Evolutionary conservation across 257 asterid species (phyloP).

Genomic region (Nicotiana sylvestris): DNA sequence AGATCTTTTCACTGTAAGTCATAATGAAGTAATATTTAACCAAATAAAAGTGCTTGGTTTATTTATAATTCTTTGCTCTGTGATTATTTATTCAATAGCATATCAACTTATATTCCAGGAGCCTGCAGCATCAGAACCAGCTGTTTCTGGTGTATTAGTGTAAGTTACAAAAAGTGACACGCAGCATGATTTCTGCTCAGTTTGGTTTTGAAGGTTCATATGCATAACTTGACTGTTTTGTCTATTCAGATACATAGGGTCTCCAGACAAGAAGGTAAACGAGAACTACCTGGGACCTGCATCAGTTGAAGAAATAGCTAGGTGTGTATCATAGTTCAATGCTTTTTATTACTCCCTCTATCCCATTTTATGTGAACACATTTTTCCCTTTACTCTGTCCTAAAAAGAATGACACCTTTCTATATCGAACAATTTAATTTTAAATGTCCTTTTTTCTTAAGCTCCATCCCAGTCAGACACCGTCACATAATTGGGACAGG

Average conservation of each 20-base stretch:
- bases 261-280: conserved; percentile 73
- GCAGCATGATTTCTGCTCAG: conserved; percentile 9
- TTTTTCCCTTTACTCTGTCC: too few species aligned
- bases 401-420: too few species aligned
- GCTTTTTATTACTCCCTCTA: not conserved
- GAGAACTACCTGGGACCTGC: conserved; percentile 87
- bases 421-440: too few species aligned
- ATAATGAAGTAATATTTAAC: not conserved
- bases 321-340: conserved; percentile 27
- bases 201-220: not conserved
- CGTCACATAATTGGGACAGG: too few species aligned
- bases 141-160: conserved; percentile 73
- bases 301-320: conserved; percentile 75
- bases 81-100: not conserved
- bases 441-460: too few species aligned
- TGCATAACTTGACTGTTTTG: conserved; percentile 13
- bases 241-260: conserved; percentile 64
- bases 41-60: not conserved
- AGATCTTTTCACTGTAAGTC: conserved; percentile 74
- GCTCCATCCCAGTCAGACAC: too few species aligned
- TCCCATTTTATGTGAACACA: too few species aligned
- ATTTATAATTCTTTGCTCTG: not conserved
- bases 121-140: conserved; percentile 40
- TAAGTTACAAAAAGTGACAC: conserved; percentile 37
- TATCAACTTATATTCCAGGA: conserved; percentile 43